phyloP scores from a whole-genome alignment of 306 rosid species.

The Sesbania bispinosa region DNA sequence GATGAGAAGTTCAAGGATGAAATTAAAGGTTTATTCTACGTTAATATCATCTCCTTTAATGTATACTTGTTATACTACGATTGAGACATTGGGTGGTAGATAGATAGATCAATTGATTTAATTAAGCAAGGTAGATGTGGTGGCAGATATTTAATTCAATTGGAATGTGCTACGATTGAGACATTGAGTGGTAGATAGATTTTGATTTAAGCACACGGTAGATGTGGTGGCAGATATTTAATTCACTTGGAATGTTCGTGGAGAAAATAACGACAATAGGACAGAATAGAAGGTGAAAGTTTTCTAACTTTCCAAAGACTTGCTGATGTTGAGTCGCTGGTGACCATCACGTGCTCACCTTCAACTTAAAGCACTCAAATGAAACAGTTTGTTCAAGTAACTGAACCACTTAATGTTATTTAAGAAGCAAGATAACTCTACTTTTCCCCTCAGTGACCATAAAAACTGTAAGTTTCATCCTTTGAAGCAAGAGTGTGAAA shows the following conservation, averaged over 20 bases:
- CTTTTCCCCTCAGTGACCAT: background rate
- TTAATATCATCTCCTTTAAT: too few species aligned
- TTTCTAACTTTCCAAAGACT: background rate
- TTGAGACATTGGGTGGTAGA: background rate
- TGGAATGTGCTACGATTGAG: too few species aligned
- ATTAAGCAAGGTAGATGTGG: background rate
- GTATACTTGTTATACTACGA: too few species aligned
- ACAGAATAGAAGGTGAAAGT: background rate
- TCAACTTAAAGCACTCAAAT: background rate
- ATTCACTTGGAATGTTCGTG: background rate
- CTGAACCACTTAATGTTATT: background rate
- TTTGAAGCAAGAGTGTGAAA: background rate
- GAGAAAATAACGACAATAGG: background rate
- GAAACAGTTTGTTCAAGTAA: background rate
- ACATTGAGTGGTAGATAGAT: too few species aligned
- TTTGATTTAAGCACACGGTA: too few species aligned
- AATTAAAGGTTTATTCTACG: too few species aligned
- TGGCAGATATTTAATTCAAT: background rate
- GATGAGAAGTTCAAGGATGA: too few species aligned
- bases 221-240: too few species aligned
- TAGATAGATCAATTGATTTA: background rate
- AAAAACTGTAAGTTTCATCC: background rate
- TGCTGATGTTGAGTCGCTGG: slow-evolving; percentile 8
- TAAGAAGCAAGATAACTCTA: slow-evolving; percentile 3
- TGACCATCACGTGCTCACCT: slow-evolving; percentile 30